These are phyloP conservation scores for Daldinia caldariorum DNA, from an alignment of 495 filamentous ascomycete species.

Conservation along the genomic window DNA sequence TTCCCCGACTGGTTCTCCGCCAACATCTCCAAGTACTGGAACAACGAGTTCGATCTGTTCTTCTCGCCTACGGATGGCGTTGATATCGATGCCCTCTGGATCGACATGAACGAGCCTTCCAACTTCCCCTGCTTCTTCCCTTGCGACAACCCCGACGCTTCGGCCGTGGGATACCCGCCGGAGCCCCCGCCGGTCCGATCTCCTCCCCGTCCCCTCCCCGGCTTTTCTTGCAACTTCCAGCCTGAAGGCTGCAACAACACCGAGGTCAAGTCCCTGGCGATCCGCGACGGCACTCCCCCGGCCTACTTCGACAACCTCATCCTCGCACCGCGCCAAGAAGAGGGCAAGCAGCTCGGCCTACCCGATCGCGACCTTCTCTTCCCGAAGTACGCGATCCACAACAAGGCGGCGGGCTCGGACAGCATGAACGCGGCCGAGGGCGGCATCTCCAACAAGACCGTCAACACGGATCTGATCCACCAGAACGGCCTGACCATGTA, in stretches of 20 bases:
- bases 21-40: constrained; percentile 75
- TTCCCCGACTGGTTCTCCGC: constrained; percentile 88
- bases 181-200: constrained; percentile 69
- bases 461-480: constrained; percentile 79
- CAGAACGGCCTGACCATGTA: constrained; percentile 77
- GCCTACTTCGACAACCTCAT: constrained; percentile 38
- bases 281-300: constrained; percentile 33
- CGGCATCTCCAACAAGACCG: constrained; percentile 75
- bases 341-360: constrained; percentile 63
- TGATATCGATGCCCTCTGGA: constrained; percentile 88
- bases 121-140: constrained; percentile 76
- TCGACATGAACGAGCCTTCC: constrained; percentile 82
- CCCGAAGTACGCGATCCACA: constrained; percentile 80
- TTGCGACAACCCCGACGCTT: constrained; percentile 67
- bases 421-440: constrained; percentile 63
- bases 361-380: constrained; percentile 72
- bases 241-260: constrained; percentile 56
- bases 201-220: constrained; percentile 70
- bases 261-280: constrained; percentile 31
- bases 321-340: constrained; percentile 28
- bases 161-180: constrained; percentile 70
- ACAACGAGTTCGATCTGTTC: constrained; percentile 73
- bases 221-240: constrained; percentile 77
- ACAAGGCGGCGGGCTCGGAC: constrained; percentile 63
- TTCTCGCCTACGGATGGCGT: constrained; percentile 73